phyloP scores from a whole-genome alignment of 2,329 filamentous ascomycete genomes.

The Calonectria fujianensis region DNA sequence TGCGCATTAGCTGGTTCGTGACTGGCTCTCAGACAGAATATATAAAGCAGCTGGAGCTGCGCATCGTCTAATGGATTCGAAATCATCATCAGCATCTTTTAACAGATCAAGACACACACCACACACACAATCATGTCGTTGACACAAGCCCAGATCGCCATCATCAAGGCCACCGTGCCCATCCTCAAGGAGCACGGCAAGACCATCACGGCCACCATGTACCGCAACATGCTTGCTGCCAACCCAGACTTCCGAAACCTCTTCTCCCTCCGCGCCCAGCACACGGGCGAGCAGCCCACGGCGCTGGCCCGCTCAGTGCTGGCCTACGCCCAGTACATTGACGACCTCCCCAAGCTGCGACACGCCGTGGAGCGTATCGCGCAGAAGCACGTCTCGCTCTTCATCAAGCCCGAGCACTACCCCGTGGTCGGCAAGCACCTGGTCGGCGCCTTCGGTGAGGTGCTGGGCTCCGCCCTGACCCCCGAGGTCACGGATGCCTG shows the following conservation, averaged over 20 bases:
- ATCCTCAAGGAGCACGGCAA: conserved; percentile 81
- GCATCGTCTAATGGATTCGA: conserved; percentile 27
- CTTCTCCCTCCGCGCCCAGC: conserved; percentile 83
- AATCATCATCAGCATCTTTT: conserved; percentile 22
- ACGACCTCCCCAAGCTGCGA: conserved; percentile 77
- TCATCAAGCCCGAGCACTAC: conserved; percentile 82
- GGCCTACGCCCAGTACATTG: conserved; percentile 83
- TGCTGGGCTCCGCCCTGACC: conserved; percentile 81
- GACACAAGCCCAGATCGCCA: conserved; percentile 78
- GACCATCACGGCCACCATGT: conserved; percentile 83
- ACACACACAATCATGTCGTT: conserved; percentile 66
- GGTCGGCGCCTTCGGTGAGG: conserved; percentile 78
- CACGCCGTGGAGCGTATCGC: conserved; percentile 80
- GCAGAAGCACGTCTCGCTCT: conserved; percentile 85
- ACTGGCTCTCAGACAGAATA: conserved; percentile 32
- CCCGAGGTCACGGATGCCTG: conserved; percentile 81
- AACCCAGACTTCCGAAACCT: conserved; percentile 80
- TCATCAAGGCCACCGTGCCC: conserved; percentile 86
- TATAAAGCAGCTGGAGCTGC: conserved; percentile 8
- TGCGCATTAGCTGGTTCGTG: conserved; percentile 48
- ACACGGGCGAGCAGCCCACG: conserved; percentile 79
- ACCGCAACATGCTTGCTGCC: conserved; percentile 78
- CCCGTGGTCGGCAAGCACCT: conserved; percentile 81
- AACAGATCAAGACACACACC: background rate
- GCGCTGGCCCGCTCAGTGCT: conserved; percentile 82